A percentile compares a stretch with the other conserved stretches of the same genome.
These are phyloP conservation scores for Moringa oleifera DNA, from an alignment of 345 rosid genomes.

Conservation along the genomic window DNA sequence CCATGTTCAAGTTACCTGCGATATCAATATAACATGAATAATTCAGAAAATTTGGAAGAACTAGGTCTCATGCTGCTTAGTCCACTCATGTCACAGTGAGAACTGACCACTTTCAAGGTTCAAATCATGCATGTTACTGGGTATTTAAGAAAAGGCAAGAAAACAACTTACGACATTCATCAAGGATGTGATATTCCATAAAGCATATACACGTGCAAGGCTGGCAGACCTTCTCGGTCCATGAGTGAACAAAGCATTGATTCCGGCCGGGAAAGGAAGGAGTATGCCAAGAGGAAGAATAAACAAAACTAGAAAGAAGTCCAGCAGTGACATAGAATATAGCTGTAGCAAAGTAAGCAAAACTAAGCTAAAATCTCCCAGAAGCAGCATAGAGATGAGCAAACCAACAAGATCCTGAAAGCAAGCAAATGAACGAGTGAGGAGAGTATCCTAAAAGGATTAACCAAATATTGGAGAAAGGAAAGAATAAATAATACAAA, in stretches of 20 bases:
- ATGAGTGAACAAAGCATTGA: slow-evolving; percentile 84
- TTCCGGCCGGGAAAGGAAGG: slow-evolving; percentile 88
- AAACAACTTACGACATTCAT: slow-evolving; percentile 68
- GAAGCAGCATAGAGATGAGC: slow-evolving; percentile 67
- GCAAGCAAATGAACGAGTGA: neutral
- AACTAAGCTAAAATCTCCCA: slow-evolving; percentile 80
- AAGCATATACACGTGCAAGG: slow-evolving; percentile 74
- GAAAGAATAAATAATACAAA: slow-evolving; percentile 3
- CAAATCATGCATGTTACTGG: neutral
- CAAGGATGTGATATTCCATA: slow-evolving; percentile 82
- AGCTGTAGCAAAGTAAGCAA: slow-evolving; percentile 86
- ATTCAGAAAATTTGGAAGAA: neutral
- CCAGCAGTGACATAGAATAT: slow-evolving; percentile 72
- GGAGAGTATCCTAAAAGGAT: slow-evolving; percentile 2
- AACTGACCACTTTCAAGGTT: neutral
- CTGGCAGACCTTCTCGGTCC: slow-evolving; percentile 89
- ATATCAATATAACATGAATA: too few species aligned
- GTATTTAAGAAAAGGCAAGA: slow-evolving; percentile 1
- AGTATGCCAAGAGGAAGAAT: slow-evolving; percentile 78
- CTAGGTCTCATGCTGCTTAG: neutral
- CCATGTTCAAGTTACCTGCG: too few species aligned
- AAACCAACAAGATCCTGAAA: slow-evolving; percentile 88
- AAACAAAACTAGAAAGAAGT: slow-evolving; percentile 56
- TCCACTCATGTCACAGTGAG: neutral
- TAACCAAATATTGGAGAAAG: slow-evolving; percentile 6